These are phyloP conservation scores for Coccomyxa sp. DNA, from an alignment of 139 green algal species.

Conservation along the genomic window DNA sequence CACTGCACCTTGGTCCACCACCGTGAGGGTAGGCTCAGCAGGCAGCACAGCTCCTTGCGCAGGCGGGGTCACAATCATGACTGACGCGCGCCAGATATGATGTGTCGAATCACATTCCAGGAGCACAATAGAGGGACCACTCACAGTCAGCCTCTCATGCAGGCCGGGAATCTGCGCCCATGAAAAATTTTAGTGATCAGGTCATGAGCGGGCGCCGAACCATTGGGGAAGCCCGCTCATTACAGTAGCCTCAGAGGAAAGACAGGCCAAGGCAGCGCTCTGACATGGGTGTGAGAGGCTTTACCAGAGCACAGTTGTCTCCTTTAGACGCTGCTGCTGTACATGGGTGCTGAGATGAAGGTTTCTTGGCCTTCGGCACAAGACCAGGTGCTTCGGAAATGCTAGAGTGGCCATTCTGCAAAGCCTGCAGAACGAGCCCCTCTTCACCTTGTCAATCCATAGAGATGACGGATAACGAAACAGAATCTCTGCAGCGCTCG, in stretches of 20 bases:
- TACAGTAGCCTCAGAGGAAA: not conserved
- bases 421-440: no score
- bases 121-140: not conserved
- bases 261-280: not conserved
- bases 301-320: no score
- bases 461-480: no score
- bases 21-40: not conserved
- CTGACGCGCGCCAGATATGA: not conserved
- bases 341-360: not conserved
- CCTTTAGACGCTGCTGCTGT: not conserved
- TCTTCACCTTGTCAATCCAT: no score
- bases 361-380: no score
- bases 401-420: no score
- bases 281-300: no score
- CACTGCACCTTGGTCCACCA: not conserved
- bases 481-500: no score
- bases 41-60: not conserved
- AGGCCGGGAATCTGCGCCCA: not conserved
- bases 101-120: not conserved
- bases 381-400: no score
- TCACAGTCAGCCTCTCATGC: not conserved
- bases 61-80: not conserved
- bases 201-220: not conserved
- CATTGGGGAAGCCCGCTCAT: not conserved
- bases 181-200: not conserved